Evolutionary conservation across 345 rosid species (phyloP), one percentile per base, ranked within the genome.

Genomic region (Gossypium stocksii): DNA sequence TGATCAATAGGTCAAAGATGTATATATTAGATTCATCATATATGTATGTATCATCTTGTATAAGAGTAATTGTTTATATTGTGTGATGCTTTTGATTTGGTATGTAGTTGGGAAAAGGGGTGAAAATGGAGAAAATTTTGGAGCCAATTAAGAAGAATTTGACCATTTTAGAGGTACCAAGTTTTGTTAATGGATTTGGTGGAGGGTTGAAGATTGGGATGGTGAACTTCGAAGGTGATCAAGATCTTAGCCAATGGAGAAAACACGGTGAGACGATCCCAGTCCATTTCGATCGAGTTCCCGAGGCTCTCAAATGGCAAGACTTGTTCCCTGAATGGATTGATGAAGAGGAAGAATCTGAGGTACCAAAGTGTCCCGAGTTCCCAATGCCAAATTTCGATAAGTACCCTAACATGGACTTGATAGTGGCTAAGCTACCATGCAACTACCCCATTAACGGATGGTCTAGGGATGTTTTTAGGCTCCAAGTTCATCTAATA

Each of bases 301-400:
- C 98, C 0, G 73, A 85, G 69, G 58, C 80, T 4, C 85, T 93
- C 56, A 76, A 84, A 76, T 95, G 98, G 98, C 79, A 85, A 64
- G 87, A 91, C 73, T 74, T 95, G 72, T 95, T 93, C 78, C 99
- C 98, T 0, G 98, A 95, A 76, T 95, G 98, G 99, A 95, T 95
- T 45, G 97, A 95, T 17, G 98, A 95, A 85, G 98, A 95, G 68
- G 99, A 95, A 82, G 92, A 90, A 12, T 77, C 66, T 0, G 89
- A 89, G 2, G 87, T 79, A n/a, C 84, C 97, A 1, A 54, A 84
- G 14, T 95, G 98, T 72, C 98, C 98, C 0, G 94, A 93, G 77
- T 82, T 95, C 62, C 97, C 99, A 8, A 93, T 91, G 97, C 97
- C 98, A 0, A 85, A 89, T 72, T 85, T 85, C 41, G 73, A 67